These are phyloP conservation scores for Pisolithus tinctorius DNA, from an alignment of 768 basidiomycete species.

Conservation along the genomic window DNA sequence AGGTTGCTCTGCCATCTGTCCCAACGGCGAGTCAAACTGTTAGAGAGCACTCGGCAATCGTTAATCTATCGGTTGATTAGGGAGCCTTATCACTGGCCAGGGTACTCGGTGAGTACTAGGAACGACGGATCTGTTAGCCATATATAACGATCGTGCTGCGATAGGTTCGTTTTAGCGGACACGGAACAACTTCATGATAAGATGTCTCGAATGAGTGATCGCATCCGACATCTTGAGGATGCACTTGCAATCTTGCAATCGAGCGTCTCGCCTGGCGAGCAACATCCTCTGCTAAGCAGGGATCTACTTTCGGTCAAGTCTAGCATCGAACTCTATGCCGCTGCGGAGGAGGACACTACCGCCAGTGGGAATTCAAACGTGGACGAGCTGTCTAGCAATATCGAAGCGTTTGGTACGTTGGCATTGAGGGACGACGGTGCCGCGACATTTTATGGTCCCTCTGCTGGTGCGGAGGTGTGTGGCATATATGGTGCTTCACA, in stretches of 20 bases:
- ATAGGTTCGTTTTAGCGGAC: slow-evolving; percentile 64
- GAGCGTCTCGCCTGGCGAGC: slow-evolving; percentile 36
- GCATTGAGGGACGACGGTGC: slow-evolving; percentile 66
- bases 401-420: slow-evolving; percentile 64
- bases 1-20: slow-evolving; percentile 74
- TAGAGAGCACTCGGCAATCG: background rate
- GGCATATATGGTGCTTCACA: slow-evolving; percentile 9
- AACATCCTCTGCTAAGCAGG: slow-evolving; percentile 53
- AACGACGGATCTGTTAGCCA: background rate
- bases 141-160: background rate
- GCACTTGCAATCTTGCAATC: slow-evolving; percentile 53
- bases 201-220: slow-evolving; percentile 61
- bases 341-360: slow-evolving; percentile 35
- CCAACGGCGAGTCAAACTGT: slow-evolving; percentile 38
- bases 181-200: slow-evolving; percentile 65
- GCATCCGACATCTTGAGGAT: slow-evolving; percentile 67
- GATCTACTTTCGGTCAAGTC: slow-evolving; percentile 63
- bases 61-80: slow-evolving; percentile 9
- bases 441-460: slow-evolving; percentile 66
- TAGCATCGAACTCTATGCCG: slow-evolving; percentile 60
- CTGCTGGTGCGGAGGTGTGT: slow-evolving; percentile 65
- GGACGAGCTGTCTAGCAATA: slow-evolving; percentile 42
- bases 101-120: slow-evolving; percentile 53
- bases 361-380: slow-evolving; percentile 20
- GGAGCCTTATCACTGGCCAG: slow-evolving; percentile 69